Base-by-base conservation (phyloP, 768 basidiomycete species). In the Lanmaoa pseudosensibilis region DNA sequence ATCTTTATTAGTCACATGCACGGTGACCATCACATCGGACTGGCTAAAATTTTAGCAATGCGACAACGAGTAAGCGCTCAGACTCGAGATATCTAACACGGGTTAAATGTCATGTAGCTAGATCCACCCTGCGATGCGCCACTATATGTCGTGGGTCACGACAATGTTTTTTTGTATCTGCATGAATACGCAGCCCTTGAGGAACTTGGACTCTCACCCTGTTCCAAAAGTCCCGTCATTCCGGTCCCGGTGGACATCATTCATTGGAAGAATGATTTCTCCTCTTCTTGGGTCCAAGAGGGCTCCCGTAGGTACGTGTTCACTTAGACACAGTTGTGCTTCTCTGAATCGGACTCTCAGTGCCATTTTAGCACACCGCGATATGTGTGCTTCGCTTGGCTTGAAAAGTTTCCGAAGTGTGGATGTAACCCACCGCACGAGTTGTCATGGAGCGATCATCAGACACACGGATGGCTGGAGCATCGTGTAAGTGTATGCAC, bases 1-100 rank as follows among this genome's bases (percentile, higher is more conserved):
- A 80, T 98, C 37, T 97, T 87, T 69, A 77, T 96, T 57, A 93
- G 90, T 58, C 96, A 98, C 68, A 81, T 89, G 62, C 96, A 97
- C 65, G 95, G 82, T 0, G 96, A 98, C 66, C 96, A 98, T 70
- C 95, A 97, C 67, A 80, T 88, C 39, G 95, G 96, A 9, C 69
- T 95, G 34, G 79, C 86, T 0, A 83, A 85, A 55, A 74, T 98
- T 9, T 76, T 98, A 18, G 76, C 83, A 0, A 83, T 86, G 74
- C 80, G 96, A 52, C 80, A 78, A 50, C 74, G 77, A 73, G 95
- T 93, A 57, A 40, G 71, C 13, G 1, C 21, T 51, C 18, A 0
- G 4, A 38, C 4, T 30, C 1, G 9, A 57, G 13, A 15, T 37
- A 19, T 48, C 1, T 6, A 18, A 36, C 16, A 9, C 15, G 25